phyloP scores from a whole-genome alignment of 2,329 filamentous ascomycete genomes.

The Thielaviopsis euricoi region DNA sequence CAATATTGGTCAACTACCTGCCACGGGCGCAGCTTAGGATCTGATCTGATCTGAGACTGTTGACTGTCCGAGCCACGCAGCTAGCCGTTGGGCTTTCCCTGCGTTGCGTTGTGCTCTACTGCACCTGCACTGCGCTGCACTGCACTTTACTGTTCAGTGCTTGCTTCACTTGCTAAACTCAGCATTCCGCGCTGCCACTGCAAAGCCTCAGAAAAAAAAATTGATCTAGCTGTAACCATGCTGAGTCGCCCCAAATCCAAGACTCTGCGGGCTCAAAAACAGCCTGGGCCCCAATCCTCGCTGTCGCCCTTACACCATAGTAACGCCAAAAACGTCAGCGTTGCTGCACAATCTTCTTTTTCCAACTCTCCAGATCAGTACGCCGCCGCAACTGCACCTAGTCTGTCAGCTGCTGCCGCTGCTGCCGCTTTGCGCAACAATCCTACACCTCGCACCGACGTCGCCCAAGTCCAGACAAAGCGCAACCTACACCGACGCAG shows the following conservation, averaged over 20 bases:
- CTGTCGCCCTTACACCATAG: constrained; percentile 26
- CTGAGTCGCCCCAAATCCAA: constrained; percentile 31
- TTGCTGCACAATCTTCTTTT: constrained; percentile 63
- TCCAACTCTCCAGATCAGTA: constrained; percentile 49
- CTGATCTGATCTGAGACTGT: not conserved
- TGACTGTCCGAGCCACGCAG: not conserved
- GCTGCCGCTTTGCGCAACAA: constrained; percentile 69
- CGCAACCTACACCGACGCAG: constrained; percentile 54
- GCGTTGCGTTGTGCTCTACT: not conserved
- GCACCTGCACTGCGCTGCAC: too few species aligned
- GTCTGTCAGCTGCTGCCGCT: constrained; percentile 70
- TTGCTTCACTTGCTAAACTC: too few species aligned
- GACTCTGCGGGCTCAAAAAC: constrained; percentile 19
- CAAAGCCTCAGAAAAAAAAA: too few species aligned
- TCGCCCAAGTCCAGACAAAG: constrained; percentile 76
- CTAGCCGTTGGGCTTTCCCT: not conserved
- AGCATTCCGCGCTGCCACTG: too few species aligned
- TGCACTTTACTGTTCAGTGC: too few species aligned
- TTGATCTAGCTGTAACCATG: constrained; percentile 25
- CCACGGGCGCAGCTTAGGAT: not conserved
- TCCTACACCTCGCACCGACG: constrained; percentile 60
- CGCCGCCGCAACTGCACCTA: constrained; percentile 31
- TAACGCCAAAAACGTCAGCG: constrained; percentile 52
- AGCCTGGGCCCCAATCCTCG: constrained; percentile 15
- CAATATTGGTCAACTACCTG: not conserved